Base-by-base conservation (phyloP, 805 yeast species). In the Millerozyma miso region DNA sequence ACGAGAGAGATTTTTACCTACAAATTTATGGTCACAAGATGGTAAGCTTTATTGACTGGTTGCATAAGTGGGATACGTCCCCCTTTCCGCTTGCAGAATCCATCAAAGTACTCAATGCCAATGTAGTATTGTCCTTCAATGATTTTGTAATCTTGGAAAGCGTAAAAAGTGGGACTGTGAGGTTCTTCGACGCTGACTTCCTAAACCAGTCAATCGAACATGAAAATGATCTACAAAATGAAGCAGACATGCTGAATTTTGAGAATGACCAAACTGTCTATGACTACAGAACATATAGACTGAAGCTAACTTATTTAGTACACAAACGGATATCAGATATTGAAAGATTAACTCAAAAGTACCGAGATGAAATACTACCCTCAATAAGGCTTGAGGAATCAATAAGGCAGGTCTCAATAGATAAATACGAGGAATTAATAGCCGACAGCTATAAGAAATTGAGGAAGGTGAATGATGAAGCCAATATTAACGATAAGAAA, bases 381-480 rank as follows among this genome's bases (percentile, higher is more conserved):
- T 35, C 39, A 2, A 45, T 53, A 2, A 49, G 69, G 35, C 42
- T 42, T 12, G 31, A 41, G 3, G 73, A 69, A 43, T 52, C 68
- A 1, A 42, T 48, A 31, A 46, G 69, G 16, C 76, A 70, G 43
- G 41, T 54, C 3, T 48, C 54, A 14, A 58, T 56, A 31, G 76
- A 70, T 47, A 42, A 46, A 1, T 62, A 61, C 37, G 74, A 69
- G 39, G 63, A 59, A 4, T 41, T 41, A 8, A 65, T 70, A 0
- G 67, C 69, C 3, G 56, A 45, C 6, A 54, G 56, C 20, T 70
- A 65, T 50, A 48, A 54, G 14, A 58, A 62, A 37, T 50, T 69
- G 14, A 55, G 65, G 31, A 56, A 59, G 36, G 51, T 65, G 31
- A 70, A 67, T 45, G 74, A 68, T 18, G 66, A 59, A 23, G 70